phyloP scores from a whole-genome alignment of 106 monocot genomes.

The Phalaenopsis equestris region DNA sequence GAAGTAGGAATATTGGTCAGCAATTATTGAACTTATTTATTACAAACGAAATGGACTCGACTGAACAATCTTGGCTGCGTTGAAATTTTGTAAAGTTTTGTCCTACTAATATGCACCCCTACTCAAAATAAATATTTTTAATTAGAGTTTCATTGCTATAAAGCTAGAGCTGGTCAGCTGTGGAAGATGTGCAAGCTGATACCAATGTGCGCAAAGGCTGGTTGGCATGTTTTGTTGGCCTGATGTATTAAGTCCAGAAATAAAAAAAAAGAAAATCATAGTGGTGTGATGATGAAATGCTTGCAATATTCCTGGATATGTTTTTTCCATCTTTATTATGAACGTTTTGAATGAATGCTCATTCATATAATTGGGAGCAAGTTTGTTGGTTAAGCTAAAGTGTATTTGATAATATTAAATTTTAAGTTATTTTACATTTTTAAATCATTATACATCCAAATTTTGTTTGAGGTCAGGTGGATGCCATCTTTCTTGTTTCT shows the following conservation, averaged over 20 bases:
- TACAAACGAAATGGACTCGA: too few species aligned
- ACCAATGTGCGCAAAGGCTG: neutral
- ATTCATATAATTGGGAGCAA: neutral
- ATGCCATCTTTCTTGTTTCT: too few species aligned
- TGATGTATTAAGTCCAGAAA: neutral
- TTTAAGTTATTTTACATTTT: neutral
- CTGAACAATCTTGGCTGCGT: too few species aligned
- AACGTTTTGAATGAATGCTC: neutral
- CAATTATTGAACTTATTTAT: too few species aligned
- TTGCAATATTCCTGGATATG: neutral
- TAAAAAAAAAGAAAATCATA: neutral
- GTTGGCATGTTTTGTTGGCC: neutral
- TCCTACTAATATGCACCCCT: too few species aligned
- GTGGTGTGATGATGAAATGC: neutral
- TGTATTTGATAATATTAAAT: neutral
- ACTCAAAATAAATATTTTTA: too few species aligned
- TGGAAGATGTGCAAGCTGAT: neutral
- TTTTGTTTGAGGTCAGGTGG: neutral
- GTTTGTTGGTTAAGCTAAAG: neutral
- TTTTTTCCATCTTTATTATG: neutral
- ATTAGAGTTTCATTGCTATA: neutral
- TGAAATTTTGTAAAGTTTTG: too few species aligned
- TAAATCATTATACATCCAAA: too few species aligned
- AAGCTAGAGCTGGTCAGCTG: neutral
- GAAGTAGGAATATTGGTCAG: too few species aligned